A percentile compares a stretch with the other conserved stretches of the same genome.
Evolutionary conservation across 2,329 filamentous ascomycete genomes (phyloP).

Genomic region (Plenodomus lindquistii): DNA sequence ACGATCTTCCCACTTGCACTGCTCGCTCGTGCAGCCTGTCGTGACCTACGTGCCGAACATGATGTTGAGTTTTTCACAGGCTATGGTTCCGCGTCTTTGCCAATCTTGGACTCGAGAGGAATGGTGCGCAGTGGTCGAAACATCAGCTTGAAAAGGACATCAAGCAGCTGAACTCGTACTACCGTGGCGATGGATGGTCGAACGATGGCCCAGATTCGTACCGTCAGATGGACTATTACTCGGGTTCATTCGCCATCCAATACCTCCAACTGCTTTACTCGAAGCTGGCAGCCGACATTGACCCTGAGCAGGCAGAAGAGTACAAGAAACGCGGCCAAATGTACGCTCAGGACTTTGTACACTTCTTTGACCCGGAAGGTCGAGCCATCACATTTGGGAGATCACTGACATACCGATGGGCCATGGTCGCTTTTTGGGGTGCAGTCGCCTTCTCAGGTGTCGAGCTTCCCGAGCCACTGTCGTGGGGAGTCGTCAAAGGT

Average conservation of each 20-base stretch:
- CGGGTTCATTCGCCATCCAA: conserved; percentile 80
- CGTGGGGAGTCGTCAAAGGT: conserved; percentile 79
- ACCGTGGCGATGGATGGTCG: conserved; percentile 80
- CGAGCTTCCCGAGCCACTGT: conserved; percentile 70
- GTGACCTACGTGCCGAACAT: conserved; percentile 2
- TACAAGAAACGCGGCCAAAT: conserved; percentile 70
- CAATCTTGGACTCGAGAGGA: conserved; percentile 76
- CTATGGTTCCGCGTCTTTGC: conserved; percentile 86
- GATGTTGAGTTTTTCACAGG: conserved; percentile 52
- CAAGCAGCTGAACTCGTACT: conserved; percentile 77
- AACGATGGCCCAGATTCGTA: conserved; percentile 80
- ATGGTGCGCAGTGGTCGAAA: conserved; percentile 71
- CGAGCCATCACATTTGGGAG: conserved; percentile 76
- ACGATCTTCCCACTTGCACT: conserved; percentile 14
- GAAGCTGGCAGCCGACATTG: conserved; percentile 67
- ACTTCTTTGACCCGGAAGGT: conserved; percentile 75
- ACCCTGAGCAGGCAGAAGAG: conserved; percentile 67
- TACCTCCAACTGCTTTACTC: conserved; percentile 78
- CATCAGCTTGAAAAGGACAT: conserved; percentile 74
- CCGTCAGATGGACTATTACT: conserved; percentile 86
- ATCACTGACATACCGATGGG: conserved; percentile 80
- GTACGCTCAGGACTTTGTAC: conserved; percentile 71
- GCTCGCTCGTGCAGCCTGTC: background rate
- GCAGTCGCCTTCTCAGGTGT: conserved; percentile 76
- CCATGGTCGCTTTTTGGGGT: conserved; percentile 84